Evolutionary conservation across 805 yeast genomes (phyloP).

Genomic region (Metschnikowia gelsemii): DNA sequence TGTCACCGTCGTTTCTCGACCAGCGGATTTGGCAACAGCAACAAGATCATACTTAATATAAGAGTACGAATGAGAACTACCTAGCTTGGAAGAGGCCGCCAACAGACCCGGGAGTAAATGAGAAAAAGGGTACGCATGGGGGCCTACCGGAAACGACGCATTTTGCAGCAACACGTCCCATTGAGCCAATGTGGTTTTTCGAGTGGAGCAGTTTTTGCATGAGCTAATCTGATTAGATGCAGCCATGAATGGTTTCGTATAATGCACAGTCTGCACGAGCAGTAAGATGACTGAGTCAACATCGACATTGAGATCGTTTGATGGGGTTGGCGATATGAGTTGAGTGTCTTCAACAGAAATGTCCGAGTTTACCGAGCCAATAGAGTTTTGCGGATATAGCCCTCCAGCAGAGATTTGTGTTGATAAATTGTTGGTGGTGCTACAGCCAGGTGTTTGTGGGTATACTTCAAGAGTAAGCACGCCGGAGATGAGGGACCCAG

Average conservation of each 20-base stretch:
- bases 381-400: conserved; percentile 7
- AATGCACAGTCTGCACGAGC: conserved; percentile 68
- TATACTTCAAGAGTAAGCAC: conserved; percentile 51
- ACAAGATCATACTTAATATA: conserved; percentile 70
- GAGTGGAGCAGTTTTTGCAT: conserved; percentile 59
- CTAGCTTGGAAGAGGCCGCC: conserved; percentile 76
- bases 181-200: conserved; percentile 63
- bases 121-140: conserved; percentile 89
- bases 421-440: neutral
- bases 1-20: conserved; percentile 34
- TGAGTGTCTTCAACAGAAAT: neutral
- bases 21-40: conserved; percentile 48
- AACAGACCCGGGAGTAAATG: conserved; percentile 83
- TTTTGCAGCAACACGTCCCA: conserved; percentile 80
- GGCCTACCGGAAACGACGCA: conserved; percentile 59
- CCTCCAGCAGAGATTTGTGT: conserved; percentile 2
- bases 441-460: neutral
- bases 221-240: conserved; percentile 45
- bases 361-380: neutral
- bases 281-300: conserved; percentile 60
- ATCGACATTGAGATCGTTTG: neutral
- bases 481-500: conserved; percentile 88
- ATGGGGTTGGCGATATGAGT: neutral
- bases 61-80: conserved; percentile 47
- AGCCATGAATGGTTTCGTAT: conserved; percentile 65